A percentile compares a stretch with the other conserved stretches of the same genome.
Evolutionary conservation across 768 basidiomycete species (phyloP).

Genomic region (Xanthoconium purpureum): DNA sequence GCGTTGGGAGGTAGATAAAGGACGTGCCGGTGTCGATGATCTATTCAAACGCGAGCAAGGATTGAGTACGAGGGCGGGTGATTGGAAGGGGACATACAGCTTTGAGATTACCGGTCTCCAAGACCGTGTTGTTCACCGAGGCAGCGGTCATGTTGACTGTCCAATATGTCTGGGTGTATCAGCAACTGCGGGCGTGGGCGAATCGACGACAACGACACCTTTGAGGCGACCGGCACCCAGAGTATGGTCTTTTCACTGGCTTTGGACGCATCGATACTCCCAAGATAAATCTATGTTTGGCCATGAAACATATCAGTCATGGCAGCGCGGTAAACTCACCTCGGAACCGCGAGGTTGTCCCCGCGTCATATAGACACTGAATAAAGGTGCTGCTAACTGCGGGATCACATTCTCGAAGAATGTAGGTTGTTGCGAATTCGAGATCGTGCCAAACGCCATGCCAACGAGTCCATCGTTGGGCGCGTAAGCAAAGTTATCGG

Average conservation of each 20-base stretch:
- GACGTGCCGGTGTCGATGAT: conserved; percentile 70
- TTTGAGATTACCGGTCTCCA: not conserved
- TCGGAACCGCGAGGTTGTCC: conserved; percentile 43
- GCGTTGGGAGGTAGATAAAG: conserved; percentile 54
- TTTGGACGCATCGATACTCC: conserved; percentile 36
- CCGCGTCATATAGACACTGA: conserved; percentile 58
- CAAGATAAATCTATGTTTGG: conserved; percentile 19
- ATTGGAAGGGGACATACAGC: conserved; percentile 17
- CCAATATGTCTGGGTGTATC: conserved; percentile 54
- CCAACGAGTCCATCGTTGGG: conserved; percentile 61
- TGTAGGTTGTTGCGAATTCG: conserved; percentile 44
- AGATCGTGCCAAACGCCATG: conserved; percentile 58
- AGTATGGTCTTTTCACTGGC: conserved; percentile 19
- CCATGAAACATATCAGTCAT: not conserved
- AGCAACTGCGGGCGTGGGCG: not conserved
- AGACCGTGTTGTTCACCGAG: conserved; percentile 30
- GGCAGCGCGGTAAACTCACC: conserved; percentile 29
- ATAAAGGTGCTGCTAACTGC: conserved; percentile 44
- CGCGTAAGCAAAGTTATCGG: conserved; percentile 45
- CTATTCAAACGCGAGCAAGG: conserved; percentile 30
- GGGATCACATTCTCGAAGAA: conserved; percentile 64
- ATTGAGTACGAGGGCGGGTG: not conserved
- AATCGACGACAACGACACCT: conserved; percentile 24
- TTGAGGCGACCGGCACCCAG: conserved; percentile 38
- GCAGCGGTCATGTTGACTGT: conserved; percentile 48